Conservation (phyloP, 2,329 filamentous ascomycete species). For the Ceratocystis eucalypticola region DNA sequence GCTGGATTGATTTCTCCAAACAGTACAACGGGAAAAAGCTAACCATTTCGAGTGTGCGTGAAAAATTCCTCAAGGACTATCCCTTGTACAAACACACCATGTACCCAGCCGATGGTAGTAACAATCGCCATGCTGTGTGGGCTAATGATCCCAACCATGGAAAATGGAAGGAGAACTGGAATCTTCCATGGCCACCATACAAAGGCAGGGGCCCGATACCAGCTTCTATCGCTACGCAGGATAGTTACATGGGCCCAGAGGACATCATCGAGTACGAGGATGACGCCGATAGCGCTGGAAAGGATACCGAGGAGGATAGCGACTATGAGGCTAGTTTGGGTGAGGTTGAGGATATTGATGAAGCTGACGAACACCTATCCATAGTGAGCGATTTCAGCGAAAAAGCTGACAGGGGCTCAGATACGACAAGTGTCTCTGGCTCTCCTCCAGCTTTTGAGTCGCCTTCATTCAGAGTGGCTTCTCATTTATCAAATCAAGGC, state of each 20-base stretch:
- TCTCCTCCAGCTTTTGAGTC: background rate
- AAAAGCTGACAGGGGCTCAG: background rate
- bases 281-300: slow-evolving; percentile 5
- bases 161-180: slow-evolving; percentile 8
- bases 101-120: slow-evolving; percentile 16
- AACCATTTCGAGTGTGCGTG: background rate
- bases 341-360: background rate
- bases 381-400: background rate
- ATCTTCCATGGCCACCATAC: slow-evolving; percentile 19
- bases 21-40: slow-evolving; percentile 15
- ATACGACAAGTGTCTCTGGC: background rate
- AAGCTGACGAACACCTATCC: slow-evolving; percentile 5
- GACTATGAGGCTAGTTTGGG: background rate
- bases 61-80: slow-evolving; percentile 11
- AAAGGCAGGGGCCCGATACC: slow-evolving; percentile 14
- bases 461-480: background rate
- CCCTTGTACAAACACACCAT: slow-evolving; percentile 18
- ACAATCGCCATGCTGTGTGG: slow-evolving; percentile 16
- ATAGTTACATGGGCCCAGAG: background rate
- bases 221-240: background rate
- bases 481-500: background rate
- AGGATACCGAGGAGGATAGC: background rate
- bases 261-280: background rate
- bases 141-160: slow-evolving; percentile 17
- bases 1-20: slow-evolving; percentile 17